Evolutionary conservation across 371 early-diverging fungal genomes (phyloP).

Genomic region (Zopfochytrium polystomum): DNA sequence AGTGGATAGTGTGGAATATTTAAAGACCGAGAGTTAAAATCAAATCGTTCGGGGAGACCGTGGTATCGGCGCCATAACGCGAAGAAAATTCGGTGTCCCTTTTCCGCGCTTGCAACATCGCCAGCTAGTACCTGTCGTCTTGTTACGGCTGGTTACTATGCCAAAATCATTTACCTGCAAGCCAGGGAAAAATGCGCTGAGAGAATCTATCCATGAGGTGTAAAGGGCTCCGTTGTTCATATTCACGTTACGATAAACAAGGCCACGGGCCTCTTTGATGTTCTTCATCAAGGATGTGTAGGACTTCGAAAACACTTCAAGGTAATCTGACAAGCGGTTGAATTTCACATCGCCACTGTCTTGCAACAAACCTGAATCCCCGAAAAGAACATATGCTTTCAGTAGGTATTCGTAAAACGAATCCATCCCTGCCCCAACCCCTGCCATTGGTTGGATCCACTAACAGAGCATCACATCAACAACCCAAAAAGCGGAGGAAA

Average conservation of each 20-base stretch:
- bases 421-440: constrained; percentile 90
- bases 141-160: neutral
- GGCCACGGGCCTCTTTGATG: constrained; percentile 68
- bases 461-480: constrained; percentile 9
- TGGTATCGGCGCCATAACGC: constrained; percentile 82
- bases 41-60: constrained; percentile 84
- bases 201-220: constrained; percentile 82
- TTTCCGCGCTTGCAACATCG: constrained; percentile 78
- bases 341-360: too few relatives aligned
- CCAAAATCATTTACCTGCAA: constrained; percentile 54
- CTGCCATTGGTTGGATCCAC: constrained; percentile 42
- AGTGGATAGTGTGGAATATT: constrained; percentile 76
- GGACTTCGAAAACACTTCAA: constrained; percentile 75
- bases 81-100: constrained; percentile 74
- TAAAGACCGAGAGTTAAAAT: constrained; percentile 59
- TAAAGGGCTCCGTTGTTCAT: constrained; percentile 66
- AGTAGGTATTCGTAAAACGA: constrained; percentile 90
- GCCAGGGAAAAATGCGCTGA: constrained; percentile 91
- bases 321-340: constrained; percentile 46
- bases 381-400: constrained; percentile 85
- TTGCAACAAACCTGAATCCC: constrained; percentile 47
- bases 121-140: constrained; percentile 66
- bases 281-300: constrained; percentile 67
- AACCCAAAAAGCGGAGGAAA: too few relatives aligned
- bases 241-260: constrained; percentile 81